These are phyloP conservation scores for Phyllosticta citrichinensis DNA, from an alignment of 2,329 filamentous ascomycete genomes.

Conservation along the genomic window DNA sequence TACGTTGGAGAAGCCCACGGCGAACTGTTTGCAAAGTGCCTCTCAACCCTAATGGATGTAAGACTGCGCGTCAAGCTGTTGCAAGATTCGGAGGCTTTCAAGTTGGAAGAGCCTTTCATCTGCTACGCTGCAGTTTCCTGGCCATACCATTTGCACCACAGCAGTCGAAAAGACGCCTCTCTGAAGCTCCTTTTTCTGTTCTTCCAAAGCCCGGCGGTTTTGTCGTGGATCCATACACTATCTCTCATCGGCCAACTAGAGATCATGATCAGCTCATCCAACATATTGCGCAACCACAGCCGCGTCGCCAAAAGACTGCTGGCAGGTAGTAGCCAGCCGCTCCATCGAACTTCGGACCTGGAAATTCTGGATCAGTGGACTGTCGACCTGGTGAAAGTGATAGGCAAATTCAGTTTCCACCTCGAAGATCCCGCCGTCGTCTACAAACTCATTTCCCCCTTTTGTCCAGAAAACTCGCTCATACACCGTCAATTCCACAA, in stretches of 20 bases:
- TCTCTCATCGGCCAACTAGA: background rate
- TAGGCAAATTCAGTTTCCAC: background rate
- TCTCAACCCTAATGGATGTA: background rate
- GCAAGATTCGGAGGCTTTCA: background rate
- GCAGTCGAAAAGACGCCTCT: background rate
- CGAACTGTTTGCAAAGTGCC: background rate
- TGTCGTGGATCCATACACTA: background rate
- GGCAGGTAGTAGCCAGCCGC: background rate
- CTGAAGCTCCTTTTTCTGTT: background rate
- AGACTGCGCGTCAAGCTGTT: background rate
- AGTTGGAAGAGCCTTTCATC: background rate
- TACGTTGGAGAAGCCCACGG: background rate
- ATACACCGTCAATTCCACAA: background rate
- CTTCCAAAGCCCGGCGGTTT: background rate
- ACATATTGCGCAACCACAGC: background rate
- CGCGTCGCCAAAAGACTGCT: background rate
- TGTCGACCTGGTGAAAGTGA: background rate
- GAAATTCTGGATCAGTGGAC: background rate
- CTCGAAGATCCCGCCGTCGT: background rate
- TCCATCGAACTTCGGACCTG: background rate
- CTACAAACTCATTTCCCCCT: background rate
- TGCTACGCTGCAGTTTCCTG: background rate
- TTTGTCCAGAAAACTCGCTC: background rate
- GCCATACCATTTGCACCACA: background rate
- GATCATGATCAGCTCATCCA: background rate